A percentile compares a stretch with the other conserved stretches of the same genome.
Evolutionary conservation across 352 stramenopile genomes (phyloP).

Genomic region (Globisporangium spinosum): DNA sequence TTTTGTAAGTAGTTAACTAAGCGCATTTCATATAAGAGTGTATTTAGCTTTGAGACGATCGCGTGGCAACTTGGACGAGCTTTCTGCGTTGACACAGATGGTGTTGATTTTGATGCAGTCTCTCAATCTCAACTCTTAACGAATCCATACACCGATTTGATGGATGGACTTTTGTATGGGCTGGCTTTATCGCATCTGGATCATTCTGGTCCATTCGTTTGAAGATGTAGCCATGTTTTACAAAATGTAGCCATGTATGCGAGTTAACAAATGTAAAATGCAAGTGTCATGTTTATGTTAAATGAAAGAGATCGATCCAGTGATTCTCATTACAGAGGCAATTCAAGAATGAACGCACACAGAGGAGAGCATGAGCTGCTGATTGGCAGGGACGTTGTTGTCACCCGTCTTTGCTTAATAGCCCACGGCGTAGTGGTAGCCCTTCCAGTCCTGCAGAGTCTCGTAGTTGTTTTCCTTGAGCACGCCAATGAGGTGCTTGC

Average conservation of each 20-base stretch:
- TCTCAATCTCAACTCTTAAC: no score
- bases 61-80: background rate
- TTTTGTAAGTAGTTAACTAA: conserved; percentile 2
- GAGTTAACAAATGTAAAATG: background rate
- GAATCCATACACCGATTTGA: background rate
- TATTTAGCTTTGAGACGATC: conserved; percentile 1
- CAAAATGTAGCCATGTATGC: background rate
- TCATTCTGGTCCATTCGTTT: conserved; percentile 1
- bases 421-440: conserved; percentile 85
- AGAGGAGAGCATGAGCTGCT: no score
- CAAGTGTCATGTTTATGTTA: background rate
- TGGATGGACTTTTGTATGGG: background rate
- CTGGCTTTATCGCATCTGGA: background rate
- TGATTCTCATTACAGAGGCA: background rate
- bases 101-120: background rate
- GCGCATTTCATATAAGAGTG: conserved; percentile 1
- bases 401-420: conserved; percentile 31
- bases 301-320: conserved; percentile 5
- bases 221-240: background rate
- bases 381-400: no score
- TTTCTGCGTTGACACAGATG: background rate
- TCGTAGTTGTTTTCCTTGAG: conserved; percentile 84
- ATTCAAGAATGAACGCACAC: no score
- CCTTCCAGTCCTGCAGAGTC: conserved; percentile 90
- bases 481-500: conserved; percentile 87